Conservation (phyloP, 2,329 filamentous ascomycete species). For the Mariannaea elegans region DNA sequence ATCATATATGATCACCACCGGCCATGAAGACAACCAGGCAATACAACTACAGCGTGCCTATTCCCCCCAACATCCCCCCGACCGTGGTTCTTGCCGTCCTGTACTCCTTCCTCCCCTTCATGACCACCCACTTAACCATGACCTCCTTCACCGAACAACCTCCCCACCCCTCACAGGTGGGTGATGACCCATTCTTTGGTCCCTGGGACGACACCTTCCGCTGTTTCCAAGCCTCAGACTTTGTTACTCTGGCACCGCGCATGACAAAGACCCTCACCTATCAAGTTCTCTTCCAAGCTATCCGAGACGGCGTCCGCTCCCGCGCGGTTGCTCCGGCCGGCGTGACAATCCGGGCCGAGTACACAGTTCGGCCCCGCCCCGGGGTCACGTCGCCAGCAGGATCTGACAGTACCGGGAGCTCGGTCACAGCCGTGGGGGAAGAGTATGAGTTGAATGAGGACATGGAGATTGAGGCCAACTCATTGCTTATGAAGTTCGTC, state of each 20-base stretch:
- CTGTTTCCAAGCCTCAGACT: constrained; percentile 44
- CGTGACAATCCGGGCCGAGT: constrained; percentile 53
- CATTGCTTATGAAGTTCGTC: constrained; percentile 49
- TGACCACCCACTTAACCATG: constrained; percentile 51
- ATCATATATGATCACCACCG: not conserved
- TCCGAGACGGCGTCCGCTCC: constrained; percentile 52
- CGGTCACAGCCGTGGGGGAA: constrained; percentile 37
- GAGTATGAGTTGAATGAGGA: constrained; percentile 47
- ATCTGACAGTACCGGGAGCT: constrained; percentile 39
- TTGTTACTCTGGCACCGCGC: constrained; percentile 50
- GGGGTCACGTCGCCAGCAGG: constrained; percentile 36
- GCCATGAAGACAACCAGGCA: constrained; percentile 44
- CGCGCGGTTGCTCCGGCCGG: constrained; percentile 54
- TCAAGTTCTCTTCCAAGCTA: constrained; percentile 54
- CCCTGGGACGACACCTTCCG: constrained; percentile 49
- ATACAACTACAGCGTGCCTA: constrained; percentile 51
- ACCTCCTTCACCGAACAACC: constrained; percentile 47
- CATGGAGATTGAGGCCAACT: constrained; percentile 45
- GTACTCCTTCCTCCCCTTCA: constrained; percentile 52
- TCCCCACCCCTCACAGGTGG: constrained; percentile 44
- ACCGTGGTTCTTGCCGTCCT: constrained; percentile 49
- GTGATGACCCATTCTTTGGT: constrained; percentile 54
- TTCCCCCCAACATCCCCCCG: constrained; percentile 52
- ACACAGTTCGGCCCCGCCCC: constrained; percentile 39
- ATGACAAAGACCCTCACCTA: constrained; percentile 52